These are phyloP conservation scores for Pichia sp. DNA, from an alignment of 1,139 yeast species.

Conservation along the genomic window DNA sequence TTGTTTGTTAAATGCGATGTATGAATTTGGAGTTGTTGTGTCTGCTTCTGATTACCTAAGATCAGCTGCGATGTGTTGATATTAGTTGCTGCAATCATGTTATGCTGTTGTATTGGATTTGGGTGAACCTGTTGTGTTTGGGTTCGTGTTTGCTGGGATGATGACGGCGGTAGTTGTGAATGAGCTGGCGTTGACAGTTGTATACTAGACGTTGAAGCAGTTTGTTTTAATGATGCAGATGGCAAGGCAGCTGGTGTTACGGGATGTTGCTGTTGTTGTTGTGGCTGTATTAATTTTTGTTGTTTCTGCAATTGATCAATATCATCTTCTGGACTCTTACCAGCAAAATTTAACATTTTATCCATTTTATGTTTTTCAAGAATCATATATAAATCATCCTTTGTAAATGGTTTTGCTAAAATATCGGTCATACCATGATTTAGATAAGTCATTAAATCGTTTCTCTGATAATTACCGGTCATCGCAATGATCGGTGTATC, in stretches of 20 bases:
- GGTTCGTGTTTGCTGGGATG: no score
- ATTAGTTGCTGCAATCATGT: no score
- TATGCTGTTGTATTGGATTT: no score
- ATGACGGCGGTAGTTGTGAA: no score
- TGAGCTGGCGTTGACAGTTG: neutral
- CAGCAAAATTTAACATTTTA: conserved; percentile 17
- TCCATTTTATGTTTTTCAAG: conserved; percentile 54
- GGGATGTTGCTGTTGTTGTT: neutral
- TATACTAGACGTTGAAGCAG: no score
- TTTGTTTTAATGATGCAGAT: no score
- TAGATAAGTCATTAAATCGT: conserved; percentile 72
- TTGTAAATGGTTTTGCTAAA: conserved; percentile 86
- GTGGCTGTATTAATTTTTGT: neutral
- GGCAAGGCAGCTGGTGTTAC: neutral
- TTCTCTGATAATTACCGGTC: conserved; percentile 84
- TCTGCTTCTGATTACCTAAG: no score
- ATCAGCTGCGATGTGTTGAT: no score
- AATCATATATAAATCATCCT: conserved; percentile 72
- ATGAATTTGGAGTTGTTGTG: no score
- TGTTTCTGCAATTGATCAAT: conserved; percentile 9
- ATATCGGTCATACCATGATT: conserved; percentile 92
- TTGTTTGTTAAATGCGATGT: no score
- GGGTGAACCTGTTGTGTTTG: no score
- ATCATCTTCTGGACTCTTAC: neutral
- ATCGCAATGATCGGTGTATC: conserved; percentile 87